Evolutionary conservation across 2,329 filamentous ascomycete genomes (phyloP).

Genomic region (Paramyrothecium roridum): DNA sequence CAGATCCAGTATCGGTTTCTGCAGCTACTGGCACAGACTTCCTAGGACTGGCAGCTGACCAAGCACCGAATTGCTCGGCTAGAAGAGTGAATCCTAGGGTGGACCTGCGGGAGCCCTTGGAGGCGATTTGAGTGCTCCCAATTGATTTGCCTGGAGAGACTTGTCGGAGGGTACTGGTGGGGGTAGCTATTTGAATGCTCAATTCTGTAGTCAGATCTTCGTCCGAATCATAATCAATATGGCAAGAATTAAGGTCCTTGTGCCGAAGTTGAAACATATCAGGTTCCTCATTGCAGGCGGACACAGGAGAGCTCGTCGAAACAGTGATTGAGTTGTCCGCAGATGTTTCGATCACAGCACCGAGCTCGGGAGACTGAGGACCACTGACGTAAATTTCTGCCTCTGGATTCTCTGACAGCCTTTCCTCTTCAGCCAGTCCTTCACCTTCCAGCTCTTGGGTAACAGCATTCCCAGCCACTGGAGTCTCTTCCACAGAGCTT

Average conservation of each 20-base stretch:
- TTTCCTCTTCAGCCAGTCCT: no score
- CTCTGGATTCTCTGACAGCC: neutral
- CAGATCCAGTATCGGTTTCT: neutral
- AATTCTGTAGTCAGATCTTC: constrained; percentile 39
- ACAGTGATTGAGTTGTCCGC: constrained; percentile 5
- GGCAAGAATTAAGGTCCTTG: constrained; percentile 42
- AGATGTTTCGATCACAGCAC: constrained; percentile 8
- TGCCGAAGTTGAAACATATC: constrained; percentile 37
- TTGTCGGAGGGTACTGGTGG: constrained; percentile 27
- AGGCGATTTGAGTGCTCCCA: constrained; percentile 1
- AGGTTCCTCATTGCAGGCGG: constrained; percentile 9
- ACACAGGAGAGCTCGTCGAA: constrained; percentile 7
- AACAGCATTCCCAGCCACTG: neutral
- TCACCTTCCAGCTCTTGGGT: constrained; percentile 9
- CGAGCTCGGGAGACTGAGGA: constrained; percentile 1
- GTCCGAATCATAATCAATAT: constrained; percentile 51
- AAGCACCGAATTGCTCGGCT: constrained; percentile 57
- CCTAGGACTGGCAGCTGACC: constrained; percentile 56
- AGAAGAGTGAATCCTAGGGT: constrained; percentile 60
- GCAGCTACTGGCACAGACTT: constrained; percentile 11
- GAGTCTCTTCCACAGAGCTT: neutral
- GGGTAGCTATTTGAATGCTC: constrained; percentile 35
- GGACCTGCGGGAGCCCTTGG: constrained; percentile 21
- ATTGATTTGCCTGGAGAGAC: constrained; percentile 13
- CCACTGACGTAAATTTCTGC: neutral